A percentile compares a stretch with the other conserved stretches of the same genome.
Evolutionary conservation across 257 asterid species (phyloP).

Genomic region (Rhazya stricta): DNA sequence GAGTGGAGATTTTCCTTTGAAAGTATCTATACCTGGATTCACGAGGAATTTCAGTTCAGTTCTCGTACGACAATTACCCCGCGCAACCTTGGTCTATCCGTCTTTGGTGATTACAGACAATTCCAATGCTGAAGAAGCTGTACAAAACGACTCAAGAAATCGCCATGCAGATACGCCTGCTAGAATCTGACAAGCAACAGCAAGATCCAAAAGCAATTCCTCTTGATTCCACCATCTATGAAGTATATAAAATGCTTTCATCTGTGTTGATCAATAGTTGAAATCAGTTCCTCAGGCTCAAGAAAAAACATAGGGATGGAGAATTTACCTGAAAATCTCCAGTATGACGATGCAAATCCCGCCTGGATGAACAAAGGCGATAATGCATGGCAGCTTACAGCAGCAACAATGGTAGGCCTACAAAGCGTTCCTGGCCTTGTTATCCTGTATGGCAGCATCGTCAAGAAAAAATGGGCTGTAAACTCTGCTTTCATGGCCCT

Average conservation of each 20-base stretch:
- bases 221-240: not conserved
- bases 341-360: slow-evolving; percentile 38
- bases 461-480: slow-evolving; percentile 83
- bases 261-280: not conserved
- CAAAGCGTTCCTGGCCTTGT: slow-evolving; percentile 71
- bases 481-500: slow-evolving; percentile 85
- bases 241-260: not conserved
- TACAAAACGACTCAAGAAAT: not conserved
- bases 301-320: slow-evolving; percentile 8
- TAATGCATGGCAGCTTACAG: slow-evolving; percentile 76
- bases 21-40: slow-evolving; percentile 3
- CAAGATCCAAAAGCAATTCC: not conserved
- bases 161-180: not conserved
- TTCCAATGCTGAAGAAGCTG: not conserved
- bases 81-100: not conserved
- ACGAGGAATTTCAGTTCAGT: not conserved
- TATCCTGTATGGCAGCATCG: slow-evolving; percentile 71
- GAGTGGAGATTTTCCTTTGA: slow-evolving; percentile 2
- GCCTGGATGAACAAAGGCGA: slow-evolving; percentile 71
- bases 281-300: no score
- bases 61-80: not conserved
- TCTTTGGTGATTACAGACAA: not conserved
- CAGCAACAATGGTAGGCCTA: slow-evolving; percentile 71
- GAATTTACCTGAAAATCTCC: slow-evolving; percentile 39
- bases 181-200: not conserved